Conservation (phyloP, 257 asterid species). For the Solanum peruvianum region DNA sequence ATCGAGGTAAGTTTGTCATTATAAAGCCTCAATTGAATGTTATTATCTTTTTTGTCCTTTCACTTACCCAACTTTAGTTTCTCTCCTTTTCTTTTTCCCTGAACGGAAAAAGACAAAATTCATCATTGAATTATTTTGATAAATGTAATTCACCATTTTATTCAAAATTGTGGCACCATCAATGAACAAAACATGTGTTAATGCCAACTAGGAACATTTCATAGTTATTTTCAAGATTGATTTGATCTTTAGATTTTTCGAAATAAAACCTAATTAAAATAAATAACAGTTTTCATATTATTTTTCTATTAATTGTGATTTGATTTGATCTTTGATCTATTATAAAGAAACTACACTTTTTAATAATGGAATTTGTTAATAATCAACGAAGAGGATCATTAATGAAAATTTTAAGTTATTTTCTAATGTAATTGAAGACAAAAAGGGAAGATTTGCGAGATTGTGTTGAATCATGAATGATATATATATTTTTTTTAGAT, state of each 20-base stretch:
- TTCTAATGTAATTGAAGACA: neutral
- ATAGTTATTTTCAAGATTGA: neutral
- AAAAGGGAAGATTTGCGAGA: neutral
- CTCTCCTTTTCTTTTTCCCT: neutral
- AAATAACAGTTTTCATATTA: neutral
- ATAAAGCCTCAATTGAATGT: neutral
- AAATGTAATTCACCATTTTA: neutral
- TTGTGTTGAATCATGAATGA: neutral
- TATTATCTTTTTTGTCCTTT: neutral
- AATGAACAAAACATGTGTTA: neutral
- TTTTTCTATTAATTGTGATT: neutral
- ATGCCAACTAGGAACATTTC: neutral
- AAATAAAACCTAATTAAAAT: neutral
- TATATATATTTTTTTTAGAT: neutral
- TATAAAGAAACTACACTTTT: neutral
- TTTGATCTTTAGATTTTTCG: neutral
- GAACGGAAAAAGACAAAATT: neutral
- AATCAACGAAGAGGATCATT: neutral
- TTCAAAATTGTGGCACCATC: neutral
- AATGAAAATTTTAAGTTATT: neutral
- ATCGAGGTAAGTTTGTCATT: conserved; percentile 28
- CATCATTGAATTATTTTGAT: neutral
- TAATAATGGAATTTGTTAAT: neutral
- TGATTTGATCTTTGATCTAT: neutral
- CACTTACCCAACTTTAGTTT: neutral